Conservation (phyloP, 352 stramenopile species). For the Phytopythium chamaehyphon region DNA sequence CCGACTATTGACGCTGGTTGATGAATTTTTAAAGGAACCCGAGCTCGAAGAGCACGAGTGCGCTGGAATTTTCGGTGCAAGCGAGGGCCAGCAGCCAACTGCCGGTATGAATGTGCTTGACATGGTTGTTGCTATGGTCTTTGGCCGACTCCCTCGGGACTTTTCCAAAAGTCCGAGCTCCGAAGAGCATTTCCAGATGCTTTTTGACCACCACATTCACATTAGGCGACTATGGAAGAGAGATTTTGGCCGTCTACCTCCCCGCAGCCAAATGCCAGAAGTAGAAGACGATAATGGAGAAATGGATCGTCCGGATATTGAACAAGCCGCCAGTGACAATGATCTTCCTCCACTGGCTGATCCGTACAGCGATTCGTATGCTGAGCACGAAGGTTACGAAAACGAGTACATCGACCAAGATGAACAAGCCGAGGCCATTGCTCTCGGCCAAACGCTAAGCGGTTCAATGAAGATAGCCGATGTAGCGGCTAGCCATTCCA, state of each 20-base stretch:
- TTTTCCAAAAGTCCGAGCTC: conserved; percentile 41
- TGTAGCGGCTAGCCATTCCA: conserved; percentile 6
- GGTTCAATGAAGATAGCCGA: conserved; percentile 14
- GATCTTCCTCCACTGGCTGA: conserved; percentile 8
- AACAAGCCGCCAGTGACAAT: not conserved
- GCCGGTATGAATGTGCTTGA: conserved; percentile 78
- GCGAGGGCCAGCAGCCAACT: conserved; percentile 9
- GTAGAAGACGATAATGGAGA: conserved; percentile 8
- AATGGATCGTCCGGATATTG: not conserved
- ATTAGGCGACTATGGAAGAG: conserved; percentile 79
- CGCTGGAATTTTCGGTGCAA: conserved; percentile 35
- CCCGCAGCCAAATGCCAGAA: conserved; percentile 12
- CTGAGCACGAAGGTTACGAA: conserved; percentile 3
- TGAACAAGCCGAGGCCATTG: conserved; percentile 10
- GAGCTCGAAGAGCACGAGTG: conserved; percentile 49
- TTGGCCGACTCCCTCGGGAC: conserved; percentile 72
- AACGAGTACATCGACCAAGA: conserved; percentile 15
- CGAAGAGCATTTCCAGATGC: conserved; percentile 71
- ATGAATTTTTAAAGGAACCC: conserved; percentile 53
- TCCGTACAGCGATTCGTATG: conserved; percentile 10
- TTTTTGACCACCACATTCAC: conserved; percentile 77
- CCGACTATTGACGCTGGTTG: conserved; percentile 49
- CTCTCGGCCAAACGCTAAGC: conserved; percentile 10
- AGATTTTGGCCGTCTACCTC: conserved; percentile 75
- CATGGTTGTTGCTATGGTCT: conserved; percentile 86